Evolutionary conservation across 164 flowering plant species (phyloP), one percentile per base, ranked within the genome.

Genomic region (Berberis vulgaris): DNA sequence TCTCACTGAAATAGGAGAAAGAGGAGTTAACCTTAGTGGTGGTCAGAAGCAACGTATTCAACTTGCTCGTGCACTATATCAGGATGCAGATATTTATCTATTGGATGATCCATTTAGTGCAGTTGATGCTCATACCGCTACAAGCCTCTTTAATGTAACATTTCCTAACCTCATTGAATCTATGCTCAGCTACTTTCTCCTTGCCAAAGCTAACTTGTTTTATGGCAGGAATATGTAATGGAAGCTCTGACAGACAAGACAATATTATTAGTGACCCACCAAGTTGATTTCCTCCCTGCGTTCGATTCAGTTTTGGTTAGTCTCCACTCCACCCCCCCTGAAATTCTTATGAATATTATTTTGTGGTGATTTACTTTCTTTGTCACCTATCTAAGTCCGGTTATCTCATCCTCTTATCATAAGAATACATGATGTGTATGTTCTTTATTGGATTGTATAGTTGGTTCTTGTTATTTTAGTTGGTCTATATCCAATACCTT

Each of bases 21-120:
- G 95, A 78, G 98, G 96, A 6, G 84, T 87, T 10, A 91, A 87
- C 70, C 84, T 91, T 3, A 91, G 97, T 64, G 97, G 97, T 70
- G 97, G 97, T 12, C 97, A 91, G 71, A 91, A 88, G 81, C 98
- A 91, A 61, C 77, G 96, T 42, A 73, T 91, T 69, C 96, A 91
- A 72, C 90, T 91, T 3, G 98, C 98, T 9, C 89, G 98, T 47
- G 98, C 96, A 44, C 74, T 91, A 1, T 91, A 91, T 72, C 89
- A 87, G 65, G 73, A 86, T 74, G 91, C 92, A 6, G 96, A 91
- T 70, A 67, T 91, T 2, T 91, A 89, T 70, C 86, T 91, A 42
- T 64, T 91, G 69, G 96, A 91, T 72, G 94, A 91, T 75, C 94
- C 96, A 7, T 89, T 91, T 66, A 91, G 96, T 45, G 96, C 98